phyloP scores from a whole-genome alignment of 345 rosid genomes.

The Raphanus sativus region DNA sequence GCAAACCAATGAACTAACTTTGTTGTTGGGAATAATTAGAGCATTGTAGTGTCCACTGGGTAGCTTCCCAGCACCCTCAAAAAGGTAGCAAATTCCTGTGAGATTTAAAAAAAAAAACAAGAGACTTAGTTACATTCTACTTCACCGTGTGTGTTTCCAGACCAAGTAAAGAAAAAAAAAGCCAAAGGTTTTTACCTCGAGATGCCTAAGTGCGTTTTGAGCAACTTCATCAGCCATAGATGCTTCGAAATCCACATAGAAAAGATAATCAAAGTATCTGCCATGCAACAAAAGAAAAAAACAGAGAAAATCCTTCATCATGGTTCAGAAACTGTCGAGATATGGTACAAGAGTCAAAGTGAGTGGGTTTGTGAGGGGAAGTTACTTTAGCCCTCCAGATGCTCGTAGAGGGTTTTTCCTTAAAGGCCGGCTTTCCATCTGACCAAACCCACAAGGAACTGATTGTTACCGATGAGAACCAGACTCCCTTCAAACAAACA shows the following conservation, averaged over 20 bases:
- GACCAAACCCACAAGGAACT: not conserved
- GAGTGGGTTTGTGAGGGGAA: not conserved
- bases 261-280: not conserved
- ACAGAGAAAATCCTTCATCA: not conserved
- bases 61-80: not conserved
- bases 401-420: not conserved
- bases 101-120: not conserved
- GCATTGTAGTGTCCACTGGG: not conserved
- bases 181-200: not conserved
- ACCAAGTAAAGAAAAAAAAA: not conserved
- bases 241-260: not conserved
- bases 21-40: not conserved
- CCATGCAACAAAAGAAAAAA: not conserved
- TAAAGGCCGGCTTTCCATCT: not conserved
- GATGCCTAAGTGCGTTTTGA: not conserved
- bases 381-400: not conserved
- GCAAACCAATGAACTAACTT: not conserved
- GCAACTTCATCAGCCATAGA: not conserved
- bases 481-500: not conserved
- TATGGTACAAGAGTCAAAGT: not conserved
- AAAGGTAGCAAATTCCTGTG: not conserved
- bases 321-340: not conserved
- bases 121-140: not conserved
- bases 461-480: not conserved
- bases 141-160: not conserved